Percentiles rank a stretch among this genome's conserved stretches.
These are phyloP conservation scores for Suaeda aralocaspica DNA, from an alignment of 148 eudicot genomes.

Conservation along the genomic window DNA sequence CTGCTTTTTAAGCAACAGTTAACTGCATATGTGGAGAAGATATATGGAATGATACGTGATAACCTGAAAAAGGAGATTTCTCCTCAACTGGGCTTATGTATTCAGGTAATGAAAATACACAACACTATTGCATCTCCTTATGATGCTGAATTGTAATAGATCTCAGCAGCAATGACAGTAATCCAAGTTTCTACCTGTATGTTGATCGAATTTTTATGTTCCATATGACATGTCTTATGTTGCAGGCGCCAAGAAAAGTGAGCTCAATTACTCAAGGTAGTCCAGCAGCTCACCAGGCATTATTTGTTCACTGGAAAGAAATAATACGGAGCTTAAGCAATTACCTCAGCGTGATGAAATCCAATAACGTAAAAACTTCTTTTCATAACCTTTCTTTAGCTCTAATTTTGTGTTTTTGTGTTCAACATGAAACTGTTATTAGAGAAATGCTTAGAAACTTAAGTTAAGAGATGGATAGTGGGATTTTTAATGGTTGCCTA, in stretches of 20 bases:
- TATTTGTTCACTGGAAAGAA: constrained; percentile 88
- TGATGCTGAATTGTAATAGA: neutral
- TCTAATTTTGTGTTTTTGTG: constrained; percentile 3
- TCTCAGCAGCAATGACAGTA: too few species aligned
- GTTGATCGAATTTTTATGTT: constrained; percentile 1
- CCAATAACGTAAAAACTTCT: constrained; percentile 52
- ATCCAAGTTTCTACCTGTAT: neutral
- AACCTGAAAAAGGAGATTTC: constrained; percentile 82
- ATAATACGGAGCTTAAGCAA: constrained; percentile 67
- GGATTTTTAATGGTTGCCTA: neutral
- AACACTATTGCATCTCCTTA: neutral
- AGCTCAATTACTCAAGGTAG: constrained; percentile 54
- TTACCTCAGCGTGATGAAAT: constrained; percentile 59
- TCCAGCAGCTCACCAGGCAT: constrained; percentile 63
- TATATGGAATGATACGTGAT: constrained; percentile 90
- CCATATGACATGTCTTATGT: constrained; percentile 11
- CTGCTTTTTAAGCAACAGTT: constrained; percentile 86
- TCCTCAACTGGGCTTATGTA: constrained; percentile 79
- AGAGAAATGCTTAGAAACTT: neutral
- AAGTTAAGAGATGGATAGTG: neutral
- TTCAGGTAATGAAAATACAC: constrained; percentile 56
- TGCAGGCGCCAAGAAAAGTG: constrained; percentile 84
- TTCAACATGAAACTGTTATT: constrained; percentile 7
- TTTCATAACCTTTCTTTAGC: constrained; percentile 10
- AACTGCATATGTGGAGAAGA: constrained; percentile 89